Evolutionary conservation across 148 eudicot species (phyloP).

Genomic region (Rhododendron ferrugineum): DNA sequence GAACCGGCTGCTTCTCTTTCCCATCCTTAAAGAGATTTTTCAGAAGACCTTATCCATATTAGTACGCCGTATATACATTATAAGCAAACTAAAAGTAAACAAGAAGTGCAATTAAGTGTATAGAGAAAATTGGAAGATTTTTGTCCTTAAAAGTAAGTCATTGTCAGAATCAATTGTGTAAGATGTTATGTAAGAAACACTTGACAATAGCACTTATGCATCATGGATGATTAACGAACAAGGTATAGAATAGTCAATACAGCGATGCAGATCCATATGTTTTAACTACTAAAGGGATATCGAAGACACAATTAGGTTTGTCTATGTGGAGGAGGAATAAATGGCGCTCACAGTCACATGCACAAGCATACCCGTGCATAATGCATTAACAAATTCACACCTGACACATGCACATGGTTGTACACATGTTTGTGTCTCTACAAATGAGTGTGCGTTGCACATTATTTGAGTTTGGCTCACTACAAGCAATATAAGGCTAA

Average conservation of each 20-base stretch:
- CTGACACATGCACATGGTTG: not conserved
- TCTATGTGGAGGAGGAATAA: not conserved
- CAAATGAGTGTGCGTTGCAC: not conserved
- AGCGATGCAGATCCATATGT: not conserved
- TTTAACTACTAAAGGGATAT: not conserved
- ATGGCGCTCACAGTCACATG: not conserved
- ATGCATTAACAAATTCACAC: not conserved
- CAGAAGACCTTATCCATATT: not conserved
- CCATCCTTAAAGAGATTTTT: constrained; percentile 35
- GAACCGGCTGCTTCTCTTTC: constrained; percentile 70
- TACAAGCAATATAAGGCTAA: constrained; percentile 25
- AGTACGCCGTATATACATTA: not conserved
- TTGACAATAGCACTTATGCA: not conserved
- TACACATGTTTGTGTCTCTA: not conserved
- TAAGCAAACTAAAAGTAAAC: not conserved
- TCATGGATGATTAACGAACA: not conserved
- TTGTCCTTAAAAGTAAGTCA: not conserved
- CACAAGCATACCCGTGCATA: not conserved
- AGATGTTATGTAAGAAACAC: not conserved
- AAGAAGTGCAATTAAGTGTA: not conserved
- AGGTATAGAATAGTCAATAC: not conserved
- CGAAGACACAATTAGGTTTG: not conserved
- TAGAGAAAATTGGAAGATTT: not conserved
- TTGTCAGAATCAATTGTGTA: not conserved
- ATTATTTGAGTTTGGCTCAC: not conserved